A percentile compares a stretch with the other conserved stretches of the same genome.
Evolutionary conservation across 2,329 filamentous ascomycete species (phyloP).

Genomic region (Penicillium sp.): DNA sequence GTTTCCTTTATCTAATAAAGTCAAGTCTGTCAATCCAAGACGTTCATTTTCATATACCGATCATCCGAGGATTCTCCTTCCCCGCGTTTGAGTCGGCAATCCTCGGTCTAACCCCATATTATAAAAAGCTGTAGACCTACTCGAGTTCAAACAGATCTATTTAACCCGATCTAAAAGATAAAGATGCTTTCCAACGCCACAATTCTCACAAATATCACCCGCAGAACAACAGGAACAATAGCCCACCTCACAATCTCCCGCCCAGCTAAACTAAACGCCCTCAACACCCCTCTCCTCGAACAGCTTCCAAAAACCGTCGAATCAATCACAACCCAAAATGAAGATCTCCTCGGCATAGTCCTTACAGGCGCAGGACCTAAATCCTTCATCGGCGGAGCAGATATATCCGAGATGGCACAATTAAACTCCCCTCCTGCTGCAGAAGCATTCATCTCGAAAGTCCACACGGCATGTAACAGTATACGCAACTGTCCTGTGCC

Average conservation of each 20-base stretch:
- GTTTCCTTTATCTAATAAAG: background rate
- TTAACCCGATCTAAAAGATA: background rate
- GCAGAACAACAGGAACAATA: slow-evolving; percentile 14
- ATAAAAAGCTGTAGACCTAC: background rate
- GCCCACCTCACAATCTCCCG: slow-evolving; percentile 29
- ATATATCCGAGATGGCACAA: slow-evolving; percentile 70
- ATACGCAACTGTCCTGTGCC: slow-evolving; percentile 39
- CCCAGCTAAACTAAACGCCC: slow-evolving; percentile 27
- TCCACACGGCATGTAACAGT: slow-evolving; percentile 34
- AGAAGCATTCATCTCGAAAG: slow-evolving; percentile 34
- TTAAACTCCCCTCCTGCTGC: slow-evolving; percentile 29
- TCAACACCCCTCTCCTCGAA: slow-evolving; percentile 24
- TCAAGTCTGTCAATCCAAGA: background rate
- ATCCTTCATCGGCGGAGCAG: slow-evolving; percentile 85
- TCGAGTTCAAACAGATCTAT: background rate
- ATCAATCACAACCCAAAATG: slow-evolving; percentile 8
- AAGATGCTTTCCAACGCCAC: background rate
- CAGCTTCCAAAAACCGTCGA: slow-evolving; percentile 17
- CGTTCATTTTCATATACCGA: background rate
- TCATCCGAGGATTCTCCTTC: background rate
- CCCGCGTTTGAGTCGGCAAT: slow-evolving; percentile 13
- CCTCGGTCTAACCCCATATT: slow-evolving; percentile 3
- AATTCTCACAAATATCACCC: slow-evolving; percentile 17
- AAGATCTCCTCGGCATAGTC: slow-evolving; percentile 23
- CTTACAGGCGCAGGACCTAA: slow-evolving; percentile 74